Base-by-base conservation (phyloP, 192 early-diverging fungal species). In the Umbelopsis vinacea region DNA sequence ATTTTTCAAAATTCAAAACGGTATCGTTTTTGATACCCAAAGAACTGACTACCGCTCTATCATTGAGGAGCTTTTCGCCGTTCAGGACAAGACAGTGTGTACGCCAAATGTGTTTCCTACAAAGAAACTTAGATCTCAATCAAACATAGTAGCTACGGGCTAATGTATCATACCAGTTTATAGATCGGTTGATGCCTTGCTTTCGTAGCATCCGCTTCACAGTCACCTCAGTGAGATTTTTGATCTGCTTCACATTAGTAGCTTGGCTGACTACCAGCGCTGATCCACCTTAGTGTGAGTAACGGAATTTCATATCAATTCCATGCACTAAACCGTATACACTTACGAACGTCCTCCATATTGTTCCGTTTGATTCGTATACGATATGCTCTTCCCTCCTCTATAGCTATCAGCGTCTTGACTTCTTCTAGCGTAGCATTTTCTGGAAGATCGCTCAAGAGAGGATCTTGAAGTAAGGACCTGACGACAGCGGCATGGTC, bases 91-190 rank as follows among this genome's bases (percentile, higher is more conserved):
- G 53, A 21, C 77, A 79, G 60, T 74, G 67, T 0, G 72, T 67
- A 38, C 73, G 69, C 77, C 77, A 79, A 46, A 79, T 73, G 26
- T 79, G 71, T 24, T 74, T 74, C 71, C 77, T 79, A 66, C 45
- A 66, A 68, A 55, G 15, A 52, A 21, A 3, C 7, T 26, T 10
- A n/a, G 43, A 23, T 37, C 8, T 24, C 0, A 66, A 14, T 6
- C 40, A 24, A 38, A 67, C 1, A 43, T 47, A 11, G 33, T 14
- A 26, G 70, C 35, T 3, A 10, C 52, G 29, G 9, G 8, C 4
- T 12, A 26, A 23, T 0, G 3, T 6, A 14, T 24, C 33, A 71
- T 79, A 79, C 77, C 71, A 79, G 53, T 70, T 79, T 22, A 79
- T 48, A 19, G 23, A 66, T 47, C 38, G 46, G 9, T 67, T 66